These are phyloP conservation scores for Pelargonium myrrhifolium DNA, from an alignment of 441 rosid genomes.

Conservation along the genomic window DNA sequence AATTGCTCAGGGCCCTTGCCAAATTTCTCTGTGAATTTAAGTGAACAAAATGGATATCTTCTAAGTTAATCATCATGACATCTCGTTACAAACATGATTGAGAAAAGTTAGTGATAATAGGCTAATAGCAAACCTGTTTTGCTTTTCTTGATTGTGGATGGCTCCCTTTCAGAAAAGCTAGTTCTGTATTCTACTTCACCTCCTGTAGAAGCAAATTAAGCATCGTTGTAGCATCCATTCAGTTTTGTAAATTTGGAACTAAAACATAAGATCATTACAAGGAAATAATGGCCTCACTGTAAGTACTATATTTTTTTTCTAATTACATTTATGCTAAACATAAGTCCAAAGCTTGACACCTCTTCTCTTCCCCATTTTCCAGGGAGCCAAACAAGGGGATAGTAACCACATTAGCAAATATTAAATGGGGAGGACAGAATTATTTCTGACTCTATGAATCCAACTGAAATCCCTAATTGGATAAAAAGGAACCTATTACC, in stretches of 20 bases:
- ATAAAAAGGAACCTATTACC: background rate
- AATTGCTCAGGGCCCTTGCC: slow-evolving; percentile 48
- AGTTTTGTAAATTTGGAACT: slow-evolving; percentile 26
- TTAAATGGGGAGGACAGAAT: background rate
- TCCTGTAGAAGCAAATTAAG: slow-evolving; percentile 40
- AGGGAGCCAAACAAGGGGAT: background rate
- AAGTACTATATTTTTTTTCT: background rate
- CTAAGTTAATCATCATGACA: too few relatives aligned
- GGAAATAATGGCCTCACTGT: background rate
- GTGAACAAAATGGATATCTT: slow-evolving; percentile 12
- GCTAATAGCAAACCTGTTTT: slow-evolving; percentile 61
- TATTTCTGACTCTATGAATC: background rate
- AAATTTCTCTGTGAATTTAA: slow-evolving; percentile 36
- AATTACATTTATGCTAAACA: background rate
- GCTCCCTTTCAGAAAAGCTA: slow-evolving; percentile 83
- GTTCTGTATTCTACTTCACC: slow-evolving; percentile 61
- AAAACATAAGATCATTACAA: slow-evolving; percentile 18
- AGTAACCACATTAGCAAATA: background rate
- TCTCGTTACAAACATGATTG: background rate
- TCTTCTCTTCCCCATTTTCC: background rate
- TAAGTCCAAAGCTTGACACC: background rate
- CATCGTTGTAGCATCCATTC: slow-evolving; percentile 30
- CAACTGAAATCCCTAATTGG: slow-evolving; percentile 1
- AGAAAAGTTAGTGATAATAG: background rate
- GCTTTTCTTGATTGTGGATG: slow-evolving; percentile 70